Conservation (phyloP, 2,329 filamentous ascomycete species). For the Fusarium equiseti region DNA sequence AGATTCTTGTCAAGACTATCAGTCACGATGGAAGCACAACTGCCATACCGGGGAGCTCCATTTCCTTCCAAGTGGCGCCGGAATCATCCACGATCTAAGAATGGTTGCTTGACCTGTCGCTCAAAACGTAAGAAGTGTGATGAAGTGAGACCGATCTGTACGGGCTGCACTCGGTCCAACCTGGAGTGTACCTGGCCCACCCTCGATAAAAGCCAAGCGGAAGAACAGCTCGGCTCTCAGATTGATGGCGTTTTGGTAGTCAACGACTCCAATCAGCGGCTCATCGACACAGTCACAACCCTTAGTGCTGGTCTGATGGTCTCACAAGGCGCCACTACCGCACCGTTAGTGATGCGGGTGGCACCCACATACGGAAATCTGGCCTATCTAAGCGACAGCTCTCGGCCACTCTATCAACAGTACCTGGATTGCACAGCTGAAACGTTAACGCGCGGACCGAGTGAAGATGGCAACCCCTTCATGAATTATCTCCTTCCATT, state of each 20-base stretch:
- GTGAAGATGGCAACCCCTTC: conserved; percentile 13
- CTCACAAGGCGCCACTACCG: not conserved
- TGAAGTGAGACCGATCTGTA: not conserved
- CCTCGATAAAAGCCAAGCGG: not conserved
- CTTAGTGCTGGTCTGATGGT: not conserved
- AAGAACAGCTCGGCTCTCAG: not conserved
- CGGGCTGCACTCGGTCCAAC: not conserved
- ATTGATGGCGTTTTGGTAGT: not conserved
- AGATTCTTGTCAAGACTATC: not conserved
- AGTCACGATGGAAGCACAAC: not conserved
- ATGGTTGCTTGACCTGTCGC: conserved; percentile 10
- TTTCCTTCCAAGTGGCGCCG: conserved; percentile 21
- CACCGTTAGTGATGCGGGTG: not conserved
- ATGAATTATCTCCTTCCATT: conserved; percentile 16
- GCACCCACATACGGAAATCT: conserved; percentile 8
- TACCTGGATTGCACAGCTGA: conserved; percentile 12
- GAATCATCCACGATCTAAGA: conserved; percentile 22
- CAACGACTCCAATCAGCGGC: not conserved
- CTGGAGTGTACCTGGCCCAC: conserved; percentile 3
- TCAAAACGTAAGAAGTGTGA: conserved; percentile 26
- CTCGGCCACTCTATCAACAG: conserved; percentile 16
- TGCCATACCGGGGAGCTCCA: not conserved
- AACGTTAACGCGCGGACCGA: conserved; percentile 5
- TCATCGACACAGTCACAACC: not conserved
- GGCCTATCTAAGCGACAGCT: conserved; percentile 10